phyloP scores from a whole-genome alignment of 148 eudicot genomes.

The Euryodendron excelsum region DNA sequence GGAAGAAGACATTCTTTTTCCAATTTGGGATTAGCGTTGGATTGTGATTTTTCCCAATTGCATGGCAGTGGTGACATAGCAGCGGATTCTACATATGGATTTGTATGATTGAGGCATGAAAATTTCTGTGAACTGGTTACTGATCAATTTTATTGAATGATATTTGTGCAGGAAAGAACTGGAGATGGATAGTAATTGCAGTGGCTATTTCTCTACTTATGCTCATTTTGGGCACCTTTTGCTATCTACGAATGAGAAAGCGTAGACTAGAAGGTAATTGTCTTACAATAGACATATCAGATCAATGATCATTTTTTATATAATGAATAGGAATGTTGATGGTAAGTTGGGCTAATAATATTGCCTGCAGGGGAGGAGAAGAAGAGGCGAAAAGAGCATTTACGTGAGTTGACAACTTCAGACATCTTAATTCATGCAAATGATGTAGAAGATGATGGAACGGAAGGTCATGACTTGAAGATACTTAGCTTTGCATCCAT shows the following conservation, averaged over 20 bases:
- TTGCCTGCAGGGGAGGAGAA: conserved; percentile 19
- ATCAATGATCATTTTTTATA: background rate
- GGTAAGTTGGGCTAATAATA: background rate
- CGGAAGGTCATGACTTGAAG: conserved; percentile 16
- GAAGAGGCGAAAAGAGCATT: conserved; percentile 5
- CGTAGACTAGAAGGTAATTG: conserved; percentile 12
- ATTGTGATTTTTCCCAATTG: background rate
- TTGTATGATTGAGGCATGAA: background rate
- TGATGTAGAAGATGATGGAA: conserved; percentile 11
- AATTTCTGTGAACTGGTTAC: background rate
- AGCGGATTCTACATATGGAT: background rate
- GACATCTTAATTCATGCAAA: conserved; percentile 7
- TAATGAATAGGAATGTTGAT: background rate
- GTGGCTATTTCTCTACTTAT: conserved; percentile 11
- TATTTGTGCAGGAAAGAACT: conserved; percentile 7
- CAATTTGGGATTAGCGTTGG: too few relatives aligned
- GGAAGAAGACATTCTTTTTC: too few relatives aligned
- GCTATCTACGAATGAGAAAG: conserved; percentile 5
- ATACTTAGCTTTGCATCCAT: conserved; percentile 14
- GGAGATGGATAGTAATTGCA: conserved; percentile 19
- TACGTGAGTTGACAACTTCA: conserved; percentile 10
- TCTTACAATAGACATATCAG: background rate
- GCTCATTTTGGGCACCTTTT: conserved; percentile 2
- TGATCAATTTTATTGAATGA: background rate
- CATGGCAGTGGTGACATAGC: background rate